phyloP scores from a whole-genome alignment of 78 protist genomes.

The Abeoforma whisleri region DNA sequence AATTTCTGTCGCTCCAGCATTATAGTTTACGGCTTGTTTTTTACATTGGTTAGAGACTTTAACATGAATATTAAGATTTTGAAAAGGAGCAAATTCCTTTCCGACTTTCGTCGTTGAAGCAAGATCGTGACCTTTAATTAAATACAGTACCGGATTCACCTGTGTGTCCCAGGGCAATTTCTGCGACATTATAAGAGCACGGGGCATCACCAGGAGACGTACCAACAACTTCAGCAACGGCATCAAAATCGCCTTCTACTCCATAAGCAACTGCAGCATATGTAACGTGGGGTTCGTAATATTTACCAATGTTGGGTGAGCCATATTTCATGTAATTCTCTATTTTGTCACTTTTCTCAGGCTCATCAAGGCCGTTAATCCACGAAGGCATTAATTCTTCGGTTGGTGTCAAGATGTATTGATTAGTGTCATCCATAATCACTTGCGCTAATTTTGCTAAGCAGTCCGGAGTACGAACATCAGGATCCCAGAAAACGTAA shows the following conservation, averaged over 20 bases:
- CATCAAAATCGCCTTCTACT: neutral
- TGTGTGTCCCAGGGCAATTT: slow-evolving; percentile 12
- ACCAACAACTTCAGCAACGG: slow-evolving; percentile 28
- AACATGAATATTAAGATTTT: slow-evolving; percentile 12
- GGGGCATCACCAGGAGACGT: slow-evolving; percentile 12
- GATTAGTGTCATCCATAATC: neutral
- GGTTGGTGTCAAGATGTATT: slow-evolving; percentile 13
- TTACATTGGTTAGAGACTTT: slow-evolving; percentile 13
- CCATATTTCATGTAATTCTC: neutral
- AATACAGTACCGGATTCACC: slow-evolving; percentile 19
- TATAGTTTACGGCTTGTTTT: neutral
- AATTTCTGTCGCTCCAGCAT: slow-evolving; percentile 1
- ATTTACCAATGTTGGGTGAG: slow-evolving; percentile 2
- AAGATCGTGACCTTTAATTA: neutral
- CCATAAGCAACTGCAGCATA: slow-evolving; percentile 28
- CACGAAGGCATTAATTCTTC: slow-evolving; percentile 10
- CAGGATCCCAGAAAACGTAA: slow-evolving; percentile 20
- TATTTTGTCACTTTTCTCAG: neutral
- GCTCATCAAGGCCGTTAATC: slow-evolving; percentile 15
- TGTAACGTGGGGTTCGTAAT: slow-evolving; percentile 21
- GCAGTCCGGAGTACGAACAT: neutral
- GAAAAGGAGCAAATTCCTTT: no score
- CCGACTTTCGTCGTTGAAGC: slow-evolving; percentile 23
- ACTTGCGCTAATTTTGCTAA: slow-evolving; percentile 5
- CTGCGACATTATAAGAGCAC: slow-evolving; percentile 3